These are phyloP conservation scores for Colletotrichum somersetense DNA, from an alignment of 2,329 filamentous ascomycete genomes.

Conservation along the genomic window DNA sequence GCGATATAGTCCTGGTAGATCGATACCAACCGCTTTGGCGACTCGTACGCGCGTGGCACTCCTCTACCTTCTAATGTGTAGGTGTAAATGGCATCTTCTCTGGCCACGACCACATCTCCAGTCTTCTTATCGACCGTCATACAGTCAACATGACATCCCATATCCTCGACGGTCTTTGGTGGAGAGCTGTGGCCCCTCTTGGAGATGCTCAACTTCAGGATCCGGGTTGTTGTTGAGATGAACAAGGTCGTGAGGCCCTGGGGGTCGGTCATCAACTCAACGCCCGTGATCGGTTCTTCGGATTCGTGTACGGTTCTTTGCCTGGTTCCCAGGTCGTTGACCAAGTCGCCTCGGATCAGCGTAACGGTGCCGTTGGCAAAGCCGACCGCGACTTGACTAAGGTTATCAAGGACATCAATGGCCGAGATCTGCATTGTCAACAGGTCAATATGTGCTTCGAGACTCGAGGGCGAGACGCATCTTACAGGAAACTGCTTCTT, in stretches of 20 bases:
- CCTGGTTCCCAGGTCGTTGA: slow-evolving; percentile 94
- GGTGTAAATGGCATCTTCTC: slow-evolving; percentile 96
- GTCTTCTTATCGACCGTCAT: slow-evolving; percentile 87
- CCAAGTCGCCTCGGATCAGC: slow-evolving; percentile 91
- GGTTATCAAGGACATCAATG: slow-evolving; percentile 86
- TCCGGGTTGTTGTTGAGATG: slow-evolving; percentile 89
- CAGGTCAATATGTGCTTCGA: not conserved
- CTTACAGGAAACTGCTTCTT: slow-evolving; percentile 91
- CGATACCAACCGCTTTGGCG: slow-evolving; percentile 84
- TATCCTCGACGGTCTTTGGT: slow-evolving; percentile 88
- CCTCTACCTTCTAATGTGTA: slow-evolving; percentile 89
- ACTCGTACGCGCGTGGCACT: slow-evolving; percentile 91
- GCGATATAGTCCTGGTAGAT: slow-evolving; percentile 89
- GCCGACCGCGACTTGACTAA: slow-evolving; percentile 93
- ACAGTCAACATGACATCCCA: slow-evolving; percentile 92
- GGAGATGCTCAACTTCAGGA: slow-evolving; percentile 87
- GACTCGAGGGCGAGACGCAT: not conserved
- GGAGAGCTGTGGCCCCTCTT: slow-evolving; percentile 91
- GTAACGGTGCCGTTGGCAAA: slow-evolving; percentile 97
- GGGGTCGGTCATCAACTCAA: slow-evolving; percentile 77
- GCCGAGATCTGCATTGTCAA: slow-evolving; percentile 76
- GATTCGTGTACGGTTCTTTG: slow-evolving; percentile 97
- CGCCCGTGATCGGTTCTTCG: slow-evolving; percentile 93
- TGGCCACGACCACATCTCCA: slow-evolving; percentile 89
- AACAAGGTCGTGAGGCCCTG: slow-evolving; percentile 80